Evolutionary conservation across 2,329 filamentous ascomycete genomes (phyloP).

Genomic region (Aspergillus sp.): DNA sequence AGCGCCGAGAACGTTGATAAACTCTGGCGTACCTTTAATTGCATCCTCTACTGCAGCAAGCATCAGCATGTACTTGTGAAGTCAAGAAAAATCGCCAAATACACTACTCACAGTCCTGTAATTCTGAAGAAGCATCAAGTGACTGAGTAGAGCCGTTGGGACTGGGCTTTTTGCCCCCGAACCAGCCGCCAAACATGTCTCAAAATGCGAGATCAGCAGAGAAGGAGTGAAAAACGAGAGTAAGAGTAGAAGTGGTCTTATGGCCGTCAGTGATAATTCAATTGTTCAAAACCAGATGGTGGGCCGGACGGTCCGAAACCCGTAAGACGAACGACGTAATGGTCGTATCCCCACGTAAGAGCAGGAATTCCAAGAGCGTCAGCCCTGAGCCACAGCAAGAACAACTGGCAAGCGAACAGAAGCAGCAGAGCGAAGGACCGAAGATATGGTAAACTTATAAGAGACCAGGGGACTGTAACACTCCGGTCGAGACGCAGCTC

Average conservation of each 20-base stretch:
- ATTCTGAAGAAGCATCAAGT: constrained; percentile 58
- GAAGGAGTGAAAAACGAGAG: not conserved
- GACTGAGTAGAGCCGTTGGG: constrained; percentile 52
- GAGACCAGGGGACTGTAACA: not conserved
- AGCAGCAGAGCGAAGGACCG: constrained; percentile 4
- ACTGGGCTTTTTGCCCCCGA: constrained; percentile 44
- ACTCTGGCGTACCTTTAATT: constrained; percentile 40
- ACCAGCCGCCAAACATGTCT: constrained; percentile 45
- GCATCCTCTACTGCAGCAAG: constrained; percentile 39
- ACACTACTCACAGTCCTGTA: constrained; percentile 46
- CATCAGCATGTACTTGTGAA: constrained; percentile 19
- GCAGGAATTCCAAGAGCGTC: constrained; percentile 23
- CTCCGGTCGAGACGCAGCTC: not conserved
- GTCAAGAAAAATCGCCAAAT: not conserved
- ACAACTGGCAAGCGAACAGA: constrained; percentile 3
- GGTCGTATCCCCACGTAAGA: constrained; percentile 27
- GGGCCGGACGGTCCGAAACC: constrained; percentile 19
- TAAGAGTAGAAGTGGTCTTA: constrained; percentile 1
- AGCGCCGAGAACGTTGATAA: not conserved
- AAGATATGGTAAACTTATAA: constrained; percentile 8
- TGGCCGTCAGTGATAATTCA: constrained; percentile 3
- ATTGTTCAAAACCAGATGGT: constrained; percentile 9
- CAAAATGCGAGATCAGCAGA: not conserved
- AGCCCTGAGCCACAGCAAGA: constrained; percentile 12
- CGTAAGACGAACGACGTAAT: constrained; percentile 18